A percentile compares a stretch with the other conserved stretches of the same genome.
phyloP scores from a whole-genome alignment of 352 stramenopile species.

The Phytopythium vexans region DNA sequence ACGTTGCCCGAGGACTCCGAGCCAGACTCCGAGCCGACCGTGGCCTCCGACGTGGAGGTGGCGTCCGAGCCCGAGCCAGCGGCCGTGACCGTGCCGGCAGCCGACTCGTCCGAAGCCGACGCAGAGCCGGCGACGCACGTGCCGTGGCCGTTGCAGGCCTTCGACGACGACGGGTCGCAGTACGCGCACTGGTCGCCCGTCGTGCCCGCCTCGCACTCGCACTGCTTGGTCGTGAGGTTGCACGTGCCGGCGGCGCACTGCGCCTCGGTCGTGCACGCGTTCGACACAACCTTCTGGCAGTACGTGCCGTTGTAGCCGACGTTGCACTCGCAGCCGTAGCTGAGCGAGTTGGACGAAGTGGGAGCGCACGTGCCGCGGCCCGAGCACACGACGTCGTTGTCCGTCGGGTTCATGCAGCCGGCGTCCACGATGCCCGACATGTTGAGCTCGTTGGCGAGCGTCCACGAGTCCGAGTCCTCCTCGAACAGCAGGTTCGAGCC shows the following conservation, averaged over 20 bases:
- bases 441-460: constrained; percentile 53
- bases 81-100: constrained; percentile 5
- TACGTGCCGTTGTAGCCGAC: constrained; percentile 76
- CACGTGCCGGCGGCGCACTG: constrained; percentile 67
- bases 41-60: constrained; percentile 12
- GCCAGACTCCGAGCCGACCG: constrained; percentile 23
- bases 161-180: constrained; percentile 50
- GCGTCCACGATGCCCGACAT: constrained; percentile 52
- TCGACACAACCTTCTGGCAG: constrained; percentile 71
- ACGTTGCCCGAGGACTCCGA: constrained; percentile 20
- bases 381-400: constrained; percentile 73
- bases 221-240: constrained; percentile 59
- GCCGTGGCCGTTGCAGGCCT: constrained; percentile 60
- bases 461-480: constrained; percentile 40
- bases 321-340: constrained; percentile 70
- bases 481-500: constrained; percentile 56
- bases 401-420: constrained; percentile 56
- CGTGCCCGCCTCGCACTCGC: constrained; percentile 58
- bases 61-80: constrained; percentile 18
- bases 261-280: constrained; percentile 61
- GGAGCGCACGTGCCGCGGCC: constrained; percentile 64
- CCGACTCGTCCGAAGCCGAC: constrained; percentile 10
- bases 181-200: constrained; percentile 67
- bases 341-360: constrained; percentile 29
- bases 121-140: constrained; percentile 38